These are phyloP conservation scores for Delphinella strobiligena DNA, from an alignment of 2,329 filamentous ascomycete genomes.

Conservation along the genomic window DNA sequence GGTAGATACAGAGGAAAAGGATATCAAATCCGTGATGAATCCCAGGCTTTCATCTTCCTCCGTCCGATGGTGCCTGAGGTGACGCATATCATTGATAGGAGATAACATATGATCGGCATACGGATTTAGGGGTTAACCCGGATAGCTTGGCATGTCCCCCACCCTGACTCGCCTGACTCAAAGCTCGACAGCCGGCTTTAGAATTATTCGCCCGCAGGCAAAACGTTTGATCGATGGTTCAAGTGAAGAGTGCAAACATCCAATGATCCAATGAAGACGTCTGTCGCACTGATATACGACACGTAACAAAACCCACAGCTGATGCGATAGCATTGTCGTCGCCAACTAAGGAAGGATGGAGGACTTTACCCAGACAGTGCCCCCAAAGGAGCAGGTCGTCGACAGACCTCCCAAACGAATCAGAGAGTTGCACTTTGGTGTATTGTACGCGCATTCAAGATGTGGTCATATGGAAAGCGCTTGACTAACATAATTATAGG, in stretches of 20 bases:
- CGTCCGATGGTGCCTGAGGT: too few relatives aligned
- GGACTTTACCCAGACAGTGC: conserved; percentile 4
- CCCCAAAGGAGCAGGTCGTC: conserved; percentile 70
- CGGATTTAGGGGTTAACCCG: too few relatives aligned
- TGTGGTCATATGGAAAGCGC: background rate
- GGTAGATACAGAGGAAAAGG: too few relatives aligned
- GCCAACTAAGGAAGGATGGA: background rate
- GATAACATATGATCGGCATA: too few relatives aligned
- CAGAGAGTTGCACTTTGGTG: conserved; percentile 86
- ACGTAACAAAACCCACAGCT: background rate
- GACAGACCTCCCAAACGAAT: conserved; percentile 85
- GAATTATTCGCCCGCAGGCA: background rate
- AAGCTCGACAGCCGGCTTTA: background rate
- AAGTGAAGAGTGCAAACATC: too few relatives aligned
- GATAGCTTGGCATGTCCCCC: too few relatives aligned
- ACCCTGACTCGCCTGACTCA: too few relatives aligned
- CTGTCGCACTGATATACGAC: too few relatives aligned
- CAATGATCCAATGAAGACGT: too few relatives aligned
- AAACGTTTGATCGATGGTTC: background rate
- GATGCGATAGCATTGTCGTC: background rate
- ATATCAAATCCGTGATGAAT: too few relatives aligned
- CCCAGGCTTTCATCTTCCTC: too few relatives aligned
- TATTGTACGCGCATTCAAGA: conserved; percentile 48
- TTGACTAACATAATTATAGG: conserved; percentile 31
- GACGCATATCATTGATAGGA: too few relatives aligned